Evolutionary conservation across 1,284 basidiomycete genomes (phyloP).

Genomic region (Moniliella sp.): DNA sequence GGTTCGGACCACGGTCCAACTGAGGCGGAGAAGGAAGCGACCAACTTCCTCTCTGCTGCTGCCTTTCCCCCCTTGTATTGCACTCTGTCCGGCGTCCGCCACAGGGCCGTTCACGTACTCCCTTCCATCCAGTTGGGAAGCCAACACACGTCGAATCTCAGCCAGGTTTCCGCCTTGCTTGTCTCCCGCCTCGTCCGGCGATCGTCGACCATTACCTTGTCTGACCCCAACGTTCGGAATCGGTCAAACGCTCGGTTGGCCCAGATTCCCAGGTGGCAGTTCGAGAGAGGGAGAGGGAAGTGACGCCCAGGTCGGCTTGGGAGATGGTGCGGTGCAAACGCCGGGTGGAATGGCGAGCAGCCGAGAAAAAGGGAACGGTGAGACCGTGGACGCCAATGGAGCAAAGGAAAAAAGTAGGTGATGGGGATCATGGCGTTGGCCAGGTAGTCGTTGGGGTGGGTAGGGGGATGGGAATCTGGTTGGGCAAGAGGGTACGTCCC

Average conservation of each 20-base stretch:
- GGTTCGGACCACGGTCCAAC: background rate
- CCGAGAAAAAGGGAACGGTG: slow-evolving; percentile 32
- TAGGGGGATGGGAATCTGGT: slow-evolving; percentile 19
- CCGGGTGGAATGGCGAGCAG: no score
- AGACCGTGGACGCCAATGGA: slow-evolving; percentile 31
- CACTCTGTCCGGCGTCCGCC: slow-evolving; percentile 2
- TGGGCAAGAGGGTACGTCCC: slow-evolving; percentile 18
- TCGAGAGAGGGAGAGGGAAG: no score
- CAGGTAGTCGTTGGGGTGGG: slow-evolving; percentile 22
- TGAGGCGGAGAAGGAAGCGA: no score
- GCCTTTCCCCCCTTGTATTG: slow-evolving; percentile 4
- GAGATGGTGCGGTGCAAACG: no score
- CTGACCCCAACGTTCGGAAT: no score
- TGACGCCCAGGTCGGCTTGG: no score
- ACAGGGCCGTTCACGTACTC: slow-evolving; percentile 7
- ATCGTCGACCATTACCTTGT: no score
- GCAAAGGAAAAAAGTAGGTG: slow-evolving; percentile 31
- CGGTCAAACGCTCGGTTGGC: no score
- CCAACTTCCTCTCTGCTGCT: no score
- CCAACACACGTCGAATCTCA: slow-evolving; percentile 7
- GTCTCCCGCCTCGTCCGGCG: slow-evolving; percentile 6
- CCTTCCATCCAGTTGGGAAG: slow-evolving; percentile 16
- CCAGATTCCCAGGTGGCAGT: no score
- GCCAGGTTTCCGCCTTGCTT: slow-evolving; percentile 4
- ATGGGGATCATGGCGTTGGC: slow-evolving; percentile 29